These are phyloP conservation scores for Colletotrichum tropicicola DNA, from an alignment of 2,329 filamentous ascomycete species.

Conservation along the genomic window DNA sequence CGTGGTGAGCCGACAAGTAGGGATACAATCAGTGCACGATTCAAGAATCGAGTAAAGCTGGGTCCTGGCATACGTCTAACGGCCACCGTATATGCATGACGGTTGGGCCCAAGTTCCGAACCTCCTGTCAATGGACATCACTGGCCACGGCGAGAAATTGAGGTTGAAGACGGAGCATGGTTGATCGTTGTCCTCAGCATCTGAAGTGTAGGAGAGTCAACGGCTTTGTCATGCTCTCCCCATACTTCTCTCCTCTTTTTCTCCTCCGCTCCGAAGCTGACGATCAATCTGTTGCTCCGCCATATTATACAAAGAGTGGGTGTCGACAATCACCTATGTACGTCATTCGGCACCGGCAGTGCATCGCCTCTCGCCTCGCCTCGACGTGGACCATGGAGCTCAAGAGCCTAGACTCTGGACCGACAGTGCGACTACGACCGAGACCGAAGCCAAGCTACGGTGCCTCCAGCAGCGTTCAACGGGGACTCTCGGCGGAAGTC, in stretches of 20 bases:
- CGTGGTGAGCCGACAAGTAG: slow-evolving; percentile 18
- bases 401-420: slow-evolving; percentile 2
- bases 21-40: slow-evolving; percentile 27
- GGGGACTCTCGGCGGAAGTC: slow-evolving; percentile 1
- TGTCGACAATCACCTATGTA: slow-evolving; percentile 19
- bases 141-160: background rate
- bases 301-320: slow-evolving; percentile 20
- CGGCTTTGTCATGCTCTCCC: slow-evolving; percentile 20
- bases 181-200: slow-evolving; percentile 26
- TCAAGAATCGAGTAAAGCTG: slow-evolving; percentile 23
- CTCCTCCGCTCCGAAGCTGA: slow-evolving; percentile 17
- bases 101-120: slow-evolving; percentile 9
- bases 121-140: slow-evolving; percentile 1
- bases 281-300: slow-evolving; percentile 26
- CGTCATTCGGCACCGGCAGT: slow-evolving; percentile 30
- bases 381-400: slow-evolving; percentile 5
- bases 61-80: slow-evolving; percentile 8
- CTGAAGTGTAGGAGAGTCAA: slow-evolving; percentile 7
- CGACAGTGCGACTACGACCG: slow-evolving; percentile 8
- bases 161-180: slow-evolving; percentile 10
- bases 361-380: slow-evolving; percentile 24
- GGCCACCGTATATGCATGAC: slow-evolving; percentile 16
- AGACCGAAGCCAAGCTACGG: background rate
- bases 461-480: background rate
- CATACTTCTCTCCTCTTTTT: slow-evolving; percentile 19